Evolutionary conservation across 2,329 filamentous ascomycete species (phyloP).

Genomic region (Botrytis elliptica): DNA sequence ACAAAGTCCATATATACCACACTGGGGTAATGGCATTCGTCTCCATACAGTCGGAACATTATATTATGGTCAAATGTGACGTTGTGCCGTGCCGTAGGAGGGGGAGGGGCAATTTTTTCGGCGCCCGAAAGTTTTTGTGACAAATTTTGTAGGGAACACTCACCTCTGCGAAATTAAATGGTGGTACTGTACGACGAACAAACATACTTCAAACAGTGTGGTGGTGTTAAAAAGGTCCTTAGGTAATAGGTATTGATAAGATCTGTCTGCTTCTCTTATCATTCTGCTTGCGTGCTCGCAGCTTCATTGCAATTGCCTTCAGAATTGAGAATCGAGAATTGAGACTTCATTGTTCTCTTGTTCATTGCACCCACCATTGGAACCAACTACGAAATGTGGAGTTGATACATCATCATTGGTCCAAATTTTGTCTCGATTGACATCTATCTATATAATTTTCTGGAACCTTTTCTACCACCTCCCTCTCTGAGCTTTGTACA

Average conservation of each 20-base stretch:
- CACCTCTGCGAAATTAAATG: neutral
- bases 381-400: neutral
- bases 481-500: neutral
- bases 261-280: neutral
- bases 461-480: constrained; percentile 2
- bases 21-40: neutral
- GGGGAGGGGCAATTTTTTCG: constrained; percentile 12
- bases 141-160: neutral
- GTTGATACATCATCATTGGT: neutral
- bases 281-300: neutral
- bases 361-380: neutral
- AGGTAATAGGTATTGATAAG: constrained; percentile 6
- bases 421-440: neutral
- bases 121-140: constrained; percentile 1
- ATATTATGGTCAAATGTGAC: neutral
- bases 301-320: neutral
- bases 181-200: neutral
- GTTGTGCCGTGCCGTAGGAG: neutral
- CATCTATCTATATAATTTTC: neutral
- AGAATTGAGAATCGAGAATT: neutral
- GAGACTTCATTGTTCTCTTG: neutral
- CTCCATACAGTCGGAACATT: neutral
- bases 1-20: neutral
- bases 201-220: neutral
- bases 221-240: neutral